A percentile compares a stretch with the other conserved stretches of the same genome.
Conservation (phyloP, 139 green algal species). For the Micractinium sp. region DNA sequence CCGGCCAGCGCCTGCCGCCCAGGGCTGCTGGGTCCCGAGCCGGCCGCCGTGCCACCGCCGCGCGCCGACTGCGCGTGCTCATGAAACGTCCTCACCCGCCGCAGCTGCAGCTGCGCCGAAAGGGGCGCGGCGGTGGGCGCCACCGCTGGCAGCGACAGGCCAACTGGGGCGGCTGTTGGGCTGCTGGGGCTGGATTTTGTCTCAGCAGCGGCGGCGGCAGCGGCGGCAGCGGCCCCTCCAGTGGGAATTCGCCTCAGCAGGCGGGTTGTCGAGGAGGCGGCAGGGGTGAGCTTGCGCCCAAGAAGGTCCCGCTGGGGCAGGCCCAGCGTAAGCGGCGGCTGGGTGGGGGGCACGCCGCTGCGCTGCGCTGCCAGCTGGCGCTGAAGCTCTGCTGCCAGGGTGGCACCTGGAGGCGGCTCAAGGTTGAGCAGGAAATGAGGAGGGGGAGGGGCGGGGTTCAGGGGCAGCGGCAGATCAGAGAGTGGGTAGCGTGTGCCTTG, state of each 20-base stretch:
- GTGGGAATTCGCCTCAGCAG: background rate
- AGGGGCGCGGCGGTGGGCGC: background rate
- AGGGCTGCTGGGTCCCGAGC: background rate
- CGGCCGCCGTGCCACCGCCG: too few species aligned
- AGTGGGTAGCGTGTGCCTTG: too few species aligned
- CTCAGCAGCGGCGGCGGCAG: too few species aligned
- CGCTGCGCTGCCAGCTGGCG: background rate
- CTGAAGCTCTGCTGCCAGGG: constrained; percentile 29
- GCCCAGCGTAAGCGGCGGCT: too few species aligned
- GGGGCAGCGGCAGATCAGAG: too few species aligned
- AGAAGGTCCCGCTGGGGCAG: constrained; percentile 1
- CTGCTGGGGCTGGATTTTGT: background rate
- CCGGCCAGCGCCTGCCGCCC: background rate
- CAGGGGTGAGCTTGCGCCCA: background rate
- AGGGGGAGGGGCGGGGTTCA: background rate
- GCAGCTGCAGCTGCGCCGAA: background rate
- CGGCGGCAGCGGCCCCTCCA: too few species aligned
- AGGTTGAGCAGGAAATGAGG: background rate
- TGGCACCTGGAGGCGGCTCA: background rate
- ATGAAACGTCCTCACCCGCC: background rate
- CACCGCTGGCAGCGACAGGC: background rate
- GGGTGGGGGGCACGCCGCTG: background rate
- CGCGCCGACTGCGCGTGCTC: too few species aligned
- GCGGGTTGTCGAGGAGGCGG: background rate
- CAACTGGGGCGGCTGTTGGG: background rate